Conservation (phyloP, 345 rosid species). For the Pugionium dolabratum region DNA sequence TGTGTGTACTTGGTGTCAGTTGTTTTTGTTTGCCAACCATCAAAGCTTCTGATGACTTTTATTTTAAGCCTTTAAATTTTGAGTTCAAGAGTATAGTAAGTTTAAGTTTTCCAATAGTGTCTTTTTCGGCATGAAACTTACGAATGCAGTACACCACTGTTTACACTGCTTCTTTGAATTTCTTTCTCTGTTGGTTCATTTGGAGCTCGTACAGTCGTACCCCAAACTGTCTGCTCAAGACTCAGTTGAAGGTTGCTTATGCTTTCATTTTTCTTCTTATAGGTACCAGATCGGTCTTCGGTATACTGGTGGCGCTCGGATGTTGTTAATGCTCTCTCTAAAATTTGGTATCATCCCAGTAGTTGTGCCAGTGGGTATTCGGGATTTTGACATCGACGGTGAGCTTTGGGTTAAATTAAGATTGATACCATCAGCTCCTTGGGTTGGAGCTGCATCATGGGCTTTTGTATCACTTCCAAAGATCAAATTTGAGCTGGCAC, state of each 20-base stretch:
- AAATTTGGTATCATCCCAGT: slow-evolving; percentile 87
- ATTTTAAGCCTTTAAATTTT: background rate
- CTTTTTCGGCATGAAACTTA: background rate
- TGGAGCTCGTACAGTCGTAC: background rate
- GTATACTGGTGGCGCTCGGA: slow-evolving; percentile 95
- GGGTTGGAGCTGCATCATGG: slow-evolving; percentile 95
- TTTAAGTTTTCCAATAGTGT: background rate
- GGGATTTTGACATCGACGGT: slow-evolving; percentile 96
- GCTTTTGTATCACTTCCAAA: slow-evolving; percentile 97
- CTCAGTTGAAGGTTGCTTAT: slow-evolving; percentile 25
- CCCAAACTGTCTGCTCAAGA: slow-evolving; percentile 5
- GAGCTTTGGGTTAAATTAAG: slow-evolving; percentile 99
- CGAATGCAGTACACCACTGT: background rate
- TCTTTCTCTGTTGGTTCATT: slow-evolving; percentile 17
- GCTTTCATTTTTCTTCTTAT: slow-evolving; percentile 32
- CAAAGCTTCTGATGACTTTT: slow-evolving; percentile 5
- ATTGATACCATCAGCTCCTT: slow-evolving; percentile 85
- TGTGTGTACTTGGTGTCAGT: background rate
- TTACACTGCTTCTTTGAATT: slow-evolving; percentile 1
- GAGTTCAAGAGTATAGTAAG: background rate
- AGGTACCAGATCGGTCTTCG: slow-evolving; percentile 98
- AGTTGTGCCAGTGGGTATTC: slow-evolving; percentile 84
- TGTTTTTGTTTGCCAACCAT: background rate
- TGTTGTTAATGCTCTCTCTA: slow-evolving; percentile 81
- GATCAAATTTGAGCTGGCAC: slow-evolving; percentile 91